Percentiles rank a stretch among this genome's conserved stretches.
Conservation (phyloP, 441 rosid genomes). For the Populus hybrid region DNA sequence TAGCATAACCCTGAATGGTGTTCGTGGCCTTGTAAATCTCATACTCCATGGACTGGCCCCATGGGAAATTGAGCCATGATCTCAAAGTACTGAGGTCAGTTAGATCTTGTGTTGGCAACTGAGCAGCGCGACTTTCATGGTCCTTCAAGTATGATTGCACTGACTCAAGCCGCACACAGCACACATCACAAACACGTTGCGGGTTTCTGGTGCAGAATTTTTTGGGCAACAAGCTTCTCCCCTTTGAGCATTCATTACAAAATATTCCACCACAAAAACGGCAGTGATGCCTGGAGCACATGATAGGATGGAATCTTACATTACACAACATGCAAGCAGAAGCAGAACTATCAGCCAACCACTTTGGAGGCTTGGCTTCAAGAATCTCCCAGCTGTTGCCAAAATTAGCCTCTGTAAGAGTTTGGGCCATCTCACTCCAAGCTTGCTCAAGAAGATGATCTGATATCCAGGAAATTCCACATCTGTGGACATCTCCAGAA, state of each 20-base stretch:
- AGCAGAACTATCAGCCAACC: constrained; percentile 85
- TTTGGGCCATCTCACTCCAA: constrained; percentile 97
- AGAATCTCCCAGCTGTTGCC: constrained; percentile 58
- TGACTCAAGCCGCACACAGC: constrained; percentile 85
- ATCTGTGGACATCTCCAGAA: constrained; percentile 53
- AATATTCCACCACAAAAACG: constrained; percentile 93
- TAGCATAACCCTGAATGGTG: constrained; percentile 64
- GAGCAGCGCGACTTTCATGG: constrained; percentile 93
- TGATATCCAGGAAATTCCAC: constrained; percentile 60
- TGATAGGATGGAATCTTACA: constrained; percentile 84
- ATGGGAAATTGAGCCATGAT: constrained; percentile 97
- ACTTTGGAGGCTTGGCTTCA: constrained; percentile 72
- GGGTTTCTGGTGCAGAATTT: constrained; percentile 76
- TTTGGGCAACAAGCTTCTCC: constrained; percentile 83
- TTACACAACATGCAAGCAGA: constrained; percentile 86
- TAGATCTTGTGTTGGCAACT: constrained; percentile 78
- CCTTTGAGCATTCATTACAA: constrained; percentile 81
- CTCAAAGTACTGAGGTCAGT: constrained; percentile 98
- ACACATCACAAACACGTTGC: constrained; percentile 92
- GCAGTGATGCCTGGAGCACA: constrained; percentile 97
- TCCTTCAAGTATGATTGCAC: constrained; percentile 91
- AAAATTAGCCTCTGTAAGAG: constrained; percentile 76
- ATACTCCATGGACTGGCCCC: constrained; percentile 90
- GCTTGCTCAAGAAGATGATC: constrained; percentile 81
- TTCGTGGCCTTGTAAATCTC: constrained; percentile 94